Conservation (phyloP, 2,329 filamentous ascomycete species). For the Sodiomyces alkalinus region DNA sequence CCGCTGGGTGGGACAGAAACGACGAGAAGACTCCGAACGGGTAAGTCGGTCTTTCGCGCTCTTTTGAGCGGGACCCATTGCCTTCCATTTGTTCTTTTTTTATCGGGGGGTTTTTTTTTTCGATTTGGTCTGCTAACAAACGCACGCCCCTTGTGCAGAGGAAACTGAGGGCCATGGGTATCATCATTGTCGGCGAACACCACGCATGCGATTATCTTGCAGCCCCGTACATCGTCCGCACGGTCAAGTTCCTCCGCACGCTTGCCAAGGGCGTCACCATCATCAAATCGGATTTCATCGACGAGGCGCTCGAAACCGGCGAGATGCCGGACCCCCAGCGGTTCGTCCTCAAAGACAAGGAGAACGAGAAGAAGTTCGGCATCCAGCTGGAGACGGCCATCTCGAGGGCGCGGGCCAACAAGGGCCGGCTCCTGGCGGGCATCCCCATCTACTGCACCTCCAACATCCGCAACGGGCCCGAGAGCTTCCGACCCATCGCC, state of each 20-base stretch:
- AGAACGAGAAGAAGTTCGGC: conserved; percentile 55
- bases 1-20: conserved; percentile 59
- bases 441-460: conserved; percentile 76
- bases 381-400: conserved; percentile 56
- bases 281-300: conserved; percentile 64
- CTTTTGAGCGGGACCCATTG: too few relatives aligned
- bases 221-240: conserved; percentile 74
- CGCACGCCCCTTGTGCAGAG: too few relatives aligned
- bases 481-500: conserved; percentile 75
- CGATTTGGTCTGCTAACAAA: conserved; percentile 7
- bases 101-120: conserved; percentile 7
- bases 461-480: conserved; percentile 63
- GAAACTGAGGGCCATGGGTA: conserved; percentile 69
- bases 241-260: conserved; percentile 83
- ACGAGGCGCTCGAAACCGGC: conserved; percentile 56
- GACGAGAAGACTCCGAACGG: conserved; percentile 66
- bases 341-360: conserved; percentile 54
- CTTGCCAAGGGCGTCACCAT: conserved; percentile 68
- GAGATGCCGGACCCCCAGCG: conserved; percentile 48
- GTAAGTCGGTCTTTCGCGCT: conserved; percentile 47
- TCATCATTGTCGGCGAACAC: conserved; percentile 63
- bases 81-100: conserved; percentile 2
- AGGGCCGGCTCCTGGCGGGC: conserved; percentile 57
- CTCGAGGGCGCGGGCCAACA: conserved; percentile 57
- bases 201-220: conserved; percentile 72